phyloP scores from a whole-genome alignment of 495 filamentous ascomycete species.

The Aspergillus baeticus region DNA sequence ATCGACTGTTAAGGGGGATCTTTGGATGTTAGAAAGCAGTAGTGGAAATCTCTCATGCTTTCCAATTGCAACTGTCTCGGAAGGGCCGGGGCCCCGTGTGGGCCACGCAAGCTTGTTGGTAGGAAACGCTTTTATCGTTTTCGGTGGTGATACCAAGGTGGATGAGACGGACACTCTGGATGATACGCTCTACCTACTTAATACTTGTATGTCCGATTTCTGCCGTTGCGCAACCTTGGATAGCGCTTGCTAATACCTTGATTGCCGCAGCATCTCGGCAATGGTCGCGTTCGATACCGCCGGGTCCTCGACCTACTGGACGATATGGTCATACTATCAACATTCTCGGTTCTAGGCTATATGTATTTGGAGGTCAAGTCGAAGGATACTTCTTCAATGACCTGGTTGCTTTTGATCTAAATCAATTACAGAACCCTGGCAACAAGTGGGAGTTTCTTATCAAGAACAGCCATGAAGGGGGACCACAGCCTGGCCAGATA shows the following conservation, averaged over 20 bases:
- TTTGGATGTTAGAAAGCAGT: conserved; percentile 96
- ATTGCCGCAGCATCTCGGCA: conserved; percentile 76
- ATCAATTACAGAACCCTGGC: conserved; percentile 79
- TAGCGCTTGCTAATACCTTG: conserved; percentile 12
- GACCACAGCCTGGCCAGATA: conserved; percentile 60
- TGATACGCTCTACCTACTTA: conserved; percentile 93
- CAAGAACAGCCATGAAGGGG: conserved; percentile 69
- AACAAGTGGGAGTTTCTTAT: conserved; percentile 94
- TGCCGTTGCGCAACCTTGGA: not conserved
- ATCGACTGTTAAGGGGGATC: conserved; percentile 89
- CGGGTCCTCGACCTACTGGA: conserved; percentile 77
- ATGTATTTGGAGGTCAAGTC: conserved; percentile 96
- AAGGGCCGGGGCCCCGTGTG: conserved; percentile 93
- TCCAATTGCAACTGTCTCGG: conserved; percentile 84
- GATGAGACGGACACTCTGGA: conserved; percentile 89
- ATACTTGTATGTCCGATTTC: conserved; percentile 74
- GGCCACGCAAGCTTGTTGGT: conserved; percentile 93
- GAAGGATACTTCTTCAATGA: conserved; percentile 99
- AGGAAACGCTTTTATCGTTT: conserved; percentile 98
- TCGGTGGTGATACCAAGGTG: conserved; percentile 96
- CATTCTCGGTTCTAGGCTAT: conserved; percentile 93
- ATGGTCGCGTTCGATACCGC: conserved; percentile 91
- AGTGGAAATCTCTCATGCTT: conserved; percentile 82
- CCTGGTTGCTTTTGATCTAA: conserved; percentile 93
- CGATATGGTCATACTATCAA: conserved; percentile 97